Evolutionary conservation across 2,329 filamentous ascomycete genomes (phyloP).

Genomic region (Trichophyton equinum): DNA sequence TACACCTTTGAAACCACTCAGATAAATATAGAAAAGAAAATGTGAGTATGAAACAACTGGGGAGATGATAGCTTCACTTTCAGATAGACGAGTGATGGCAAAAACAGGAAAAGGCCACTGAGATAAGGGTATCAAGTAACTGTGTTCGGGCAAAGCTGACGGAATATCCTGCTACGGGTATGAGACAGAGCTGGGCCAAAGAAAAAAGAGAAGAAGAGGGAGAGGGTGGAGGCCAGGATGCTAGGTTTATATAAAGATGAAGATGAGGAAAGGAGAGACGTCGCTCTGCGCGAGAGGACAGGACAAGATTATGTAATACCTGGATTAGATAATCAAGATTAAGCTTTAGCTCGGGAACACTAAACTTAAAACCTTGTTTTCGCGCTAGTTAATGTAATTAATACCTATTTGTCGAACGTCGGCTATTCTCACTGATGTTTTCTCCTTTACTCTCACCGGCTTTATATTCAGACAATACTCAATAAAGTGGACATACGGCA

Average conservation of each 20-base stretch:
- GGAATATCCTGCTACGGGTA: not conserved
- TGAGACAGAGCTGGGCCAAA: not conserved
- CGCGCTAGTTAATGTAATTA: too few species aligned
- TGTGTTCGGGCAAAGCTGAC: not conserved
- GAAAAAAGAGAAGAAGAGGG: not conserved
- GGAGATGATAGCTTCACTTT: not conserved
- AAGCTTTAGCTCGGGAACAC: not conserved
- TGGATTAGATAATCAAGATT: not conserved
- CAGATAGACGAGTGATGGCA: not conserved
- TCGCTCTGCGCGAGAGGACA: not conserved
- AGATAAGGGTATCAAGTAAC: not conserved
- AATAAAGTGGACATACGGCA: too few species aligned
- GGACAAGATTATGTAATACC: not conserved
- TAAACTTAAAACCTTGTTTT: not conserved
- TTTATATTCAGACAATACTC: too few species aligned
- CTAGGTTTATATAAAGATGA: not conserved
- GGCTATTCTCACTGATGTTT: too few species aligned
- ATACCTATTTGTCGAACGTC: too few species aligned
- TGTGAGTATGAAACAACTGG: not conserved
- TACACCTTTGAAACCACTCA: too few species aligned
- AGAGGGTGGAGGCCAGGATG: not conserved
- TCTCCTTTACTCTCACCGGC: too few species aligned
- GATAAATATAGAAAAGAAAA: not conserved
- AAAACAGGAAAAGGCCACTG: not conserved
- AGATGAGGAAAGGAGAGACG: not conserved